Evolutionary conservation across 1,284 basidiomycete genomes (phyloP).

Genomic region (Hymenochaete sp.): DNA sequence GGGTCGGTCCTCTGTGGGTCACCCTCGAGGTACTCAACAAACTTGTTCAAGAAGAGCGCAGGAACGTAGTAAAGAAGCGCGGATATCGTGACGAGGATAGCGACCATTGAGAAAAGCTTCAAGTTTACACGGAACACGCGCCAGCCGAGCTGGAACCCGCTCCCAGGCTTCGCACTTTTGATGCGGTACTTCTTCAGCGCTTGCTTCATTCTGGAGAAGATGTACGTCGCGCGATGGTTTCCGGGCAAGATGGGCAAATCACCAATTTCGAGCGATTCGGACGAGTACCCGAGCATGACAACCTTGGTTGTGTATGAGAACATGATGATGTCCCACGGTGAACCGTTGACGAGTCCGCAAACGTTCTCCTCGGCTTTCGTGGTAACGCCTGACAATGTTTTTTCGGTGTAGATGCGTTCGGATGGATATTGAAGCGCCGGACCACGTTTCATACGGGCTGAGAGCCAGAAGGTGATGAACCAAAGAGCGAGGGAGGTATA

Average conservation of each 20-base stretch:
- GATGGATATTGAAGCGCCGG: slow-evolving; percentile 68
- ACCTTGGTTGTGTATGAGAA: slow-evolving; percentile 83
- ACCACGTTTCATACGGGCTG: slow-evolving; percentile 57
- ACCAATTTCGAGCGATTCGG: slow-evolving; percentile 71
- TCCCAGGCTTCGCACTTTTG: slow-evolving; percentile 35
- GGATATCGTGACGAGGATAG: slow-evolving; percentile 31
- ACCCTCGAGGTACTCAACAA: slow-evolving; percentile 38
- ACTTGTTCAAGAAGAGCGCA: slow-evolving; percentile 36
- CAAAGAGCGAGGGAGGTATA: slow-evolving; percentile 44
- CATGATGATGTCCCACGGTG: slow-evolving; percentile 52
- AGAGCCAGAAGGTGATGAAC: slow-evolving; percentile 37
- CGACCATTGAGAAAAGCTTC: slow-evolving; percentile 23
- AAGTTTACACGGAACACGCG: slow-evolving; percentile 22
- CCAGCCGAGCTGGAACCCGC: slow-evolving; percentile 48
- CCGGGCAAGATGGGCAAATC: slow-evolving; percentile 75
- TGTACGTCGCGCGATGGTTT: slow-evolving; percentile 57
- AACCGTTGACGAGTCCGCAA: slow-evolving; percentile 41
- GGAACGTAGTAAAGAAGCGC: slow-evolving; percentile 40
- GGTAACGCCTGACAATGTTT: slow-evolving; percentile 48
- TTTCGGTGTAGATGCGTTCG: slow-evolving; percentile 65
- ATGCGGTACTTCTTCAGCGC: slow-evolving; percentile 34
- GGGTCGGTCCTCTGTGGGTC: slow-evolving; percentile 18
- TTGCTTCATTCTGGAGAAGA: slow-evolving; percentile 42
- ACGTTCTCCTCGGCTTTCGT: slow-evolving; percentile 58
- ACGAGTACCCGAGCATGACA: slow-evolving; percentile 68